Base-by-base conservation (phyloP, 306 rosid genomes). In the Castanea mollissima region DNA sequence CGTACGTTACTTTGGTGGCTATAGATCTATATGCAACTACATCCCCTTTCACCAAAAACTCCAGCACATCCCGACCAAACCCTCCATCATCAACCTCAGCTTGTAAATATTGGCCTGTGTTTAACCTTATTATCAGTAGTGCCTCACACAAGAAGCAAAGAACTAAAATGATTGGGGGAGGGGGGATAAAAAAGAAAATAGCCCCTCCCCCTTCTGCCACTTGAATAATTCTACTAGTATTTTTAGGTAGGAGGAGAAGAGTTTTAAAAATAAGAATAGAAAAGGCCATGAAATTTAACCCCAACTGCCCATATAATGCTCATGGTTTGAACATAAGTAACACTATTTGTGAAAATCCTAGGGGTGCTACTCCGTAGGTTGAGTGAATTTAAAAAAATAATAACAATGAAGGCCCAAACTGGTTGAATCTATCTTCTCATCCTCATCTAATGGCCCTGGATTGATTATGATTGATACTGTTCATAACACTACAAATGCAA, bases 41-140 rank as follows among this genome's bases (percentile, higher is more conserved):
- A 72, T 95, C 96, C 74, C 90, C 91, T 89, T 80, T 91, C 91
- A 95, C 97, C 90, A 95, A 80, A 79, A 95, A 91, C 88, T 95
- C 99, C 21, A 95, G 71, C 69, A 95, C 87, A 32, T 95, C 99
- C 81, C 89, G 78, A 5, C 85, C 93, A 76, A 95, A 93, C 68
- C 93, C 91, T 73, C 96, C 99, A 80, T 92, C 98, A 51, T 92
- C 98, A 51, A 95, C 90, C 85, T 95, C 98, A 6, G 98, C 99
- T 88, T 71, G 89, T 65, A 95, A 72, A 89, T 93, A 93, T 76
- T 91, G 82, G 5, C 96, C 98, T 92, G 89, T 49, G 55, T 18
- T 65, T 77, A 68, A 76, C 68, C 76, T 31, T 69, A 56, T 38
- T 15, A 71, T 55, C 27, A 71, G 54, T 52, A 55, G 12, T 20